Evolutionary conservation across 306 rosid species (phyloP), one percentile per base, ranked within the genome.

Genomic region (Lotus japonicus): DNA sequence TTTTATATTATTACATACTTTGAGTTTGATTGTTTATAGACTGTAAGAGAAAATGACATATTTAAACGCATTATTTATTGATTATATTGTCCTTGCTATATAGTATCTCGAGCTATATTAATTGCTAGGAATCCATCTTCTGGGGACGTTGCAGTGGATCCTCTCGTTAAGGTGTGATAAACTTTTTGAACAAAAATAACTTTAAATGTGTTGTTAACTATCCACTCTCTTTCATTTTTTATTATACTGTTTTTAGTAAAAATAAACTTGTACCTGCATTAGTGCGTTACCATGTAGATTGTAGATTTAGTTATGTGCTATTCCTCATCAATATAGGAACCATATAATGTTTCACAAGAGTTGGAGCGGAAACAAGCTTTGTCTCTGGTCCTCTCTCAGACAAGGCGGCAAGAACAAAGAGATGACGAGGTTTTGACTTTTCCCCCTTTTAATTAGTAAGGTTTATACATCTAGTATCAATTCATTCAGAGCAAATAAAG

Each of bases 331-430:
- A 49, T 85, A 66, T 75, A 95, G 99, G 97, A 90, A 78, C 80
- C 88, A 9, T 90, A 85, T 72, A 88, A 85, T 58, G 79, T 85
- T 73, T 76, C 89, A 16, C 99, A 82, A 72, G 99, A 90, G 78
- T 76, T 80, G 51, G 95, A 90, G 46, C 85, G 96, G 62, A 90
- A 90, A 76, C 82, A 89, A 59, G 96, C 99, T 15, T 66, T 90
- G 65, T 90, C 92, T 70, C 83, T 90, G 97, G 87, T 88, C 48
- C 99, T 95, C 73, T 95, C 96, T 60, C 97, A 88, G 76, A 88
- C 97, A 72, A 95, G 88, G 81, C 89, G 72, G 36, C 97, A 90
- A 81, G 97, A 90, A 75, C 79, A 81, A 38, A 88, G 78, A 87
- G 97, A 95, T 83, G 83, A 79, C 13, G 99, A 90, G 99, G 99